Percentiles rank a stretch among this genome's conserved stretches.
These are phyloP conservation scores for Pugionium cornutum DNA, from an alignment of 345 rosid species.

Conservation along the genomic window DNA sequence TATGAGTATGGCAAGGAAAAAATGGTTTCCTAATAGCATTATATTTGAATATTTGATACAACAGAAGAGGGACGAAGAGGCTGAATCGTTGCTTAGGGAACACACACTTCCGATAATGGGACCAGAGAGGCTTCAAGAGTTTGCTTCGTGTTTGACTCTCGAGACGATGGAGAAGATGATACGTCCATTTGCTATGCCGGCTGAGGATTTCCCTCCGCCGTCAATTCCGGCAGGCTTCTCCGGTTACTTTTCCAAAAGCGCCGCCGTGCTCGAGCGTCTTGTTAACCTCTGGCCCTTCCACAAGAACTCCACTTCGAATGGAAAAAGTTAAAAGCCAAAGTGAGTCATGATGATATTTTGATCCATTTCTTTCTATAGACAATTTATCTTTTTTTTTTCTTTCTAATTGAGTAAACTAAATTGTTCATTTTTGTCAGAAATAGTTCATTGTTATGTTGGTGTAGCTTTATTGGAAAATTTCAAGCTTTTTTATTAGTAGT, in stretches of 20 bases:
- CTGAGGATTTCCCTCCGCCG: slow-evolving; percentile 97
- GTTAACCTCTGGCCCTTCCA: slow-evolving; percentile 81
- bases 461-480: slow-evolving; percentile 2
- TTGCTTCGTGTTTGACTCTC: slow-evolving; percentile 73
- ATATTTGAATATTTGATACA: neutral
- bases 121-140: slow-evolving; percentile 96
- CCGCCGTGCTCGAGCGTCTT: slow-evolving; percentile 78
- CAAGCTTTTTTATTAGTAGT: neutral
- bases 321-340: slow-evolving; percentile 36
- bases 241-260: slow-evolving; percentile 92
- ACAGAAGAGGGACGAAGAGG: slow-evolving; percentile 65
- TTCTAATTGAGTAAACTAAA: slow-evolving; percentile 14
- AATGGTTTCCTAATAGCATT: too few species aligned
- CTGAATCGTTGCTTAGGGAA: slow-evolving; percentile 75
- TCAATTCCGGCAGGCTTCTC: slow-evolving; percentile 90
- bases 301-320: slow-evolving; percentile 51
- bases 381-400: neutral
- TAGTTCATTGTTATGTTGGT: neutral
- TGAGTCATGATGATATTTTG: neutral
- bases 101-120: slow-evolving; percentile 98
- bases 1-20: too few species aligned
- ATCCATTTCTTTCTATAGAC: neutral
- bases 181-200: slow-evolving; percentile 94
- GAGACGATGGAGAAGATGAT: slow-evolving; percentile 95
- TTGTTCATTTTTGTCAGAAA: neutral